phyloP scores from a whole-genome alignment of 1,139 yeast species.

The Debaryomyces robertsiae region DNA sequence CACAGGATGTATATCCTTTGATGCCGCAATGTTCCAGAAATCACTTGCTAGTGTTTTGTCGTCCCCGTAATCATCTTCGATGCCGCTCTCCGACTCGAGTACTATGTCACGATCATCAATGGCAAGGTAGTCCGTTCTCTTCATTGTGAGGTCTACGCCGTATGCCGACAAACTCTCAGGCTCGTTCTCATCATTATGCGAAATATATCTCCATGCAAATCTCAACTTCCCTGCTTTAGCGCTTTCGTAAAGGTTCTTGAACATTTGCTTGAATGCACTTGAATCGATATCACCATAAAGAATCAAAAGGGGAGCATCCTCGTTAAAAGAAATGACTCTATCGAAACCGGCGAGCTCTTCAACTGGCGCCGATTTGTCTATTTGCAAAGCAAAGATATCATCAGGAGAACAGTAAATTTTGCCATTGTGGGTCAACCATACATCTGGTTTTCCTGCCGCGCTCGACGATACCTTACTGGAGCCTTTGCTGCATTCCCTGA shows the following conservation, averaged over 20 bases:
- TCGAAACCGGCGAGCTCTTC: constrained; percentile 49
- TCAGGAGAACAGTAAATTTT: constrained; percentile 63
- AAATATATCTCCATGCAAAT: constrained; percentile 74
- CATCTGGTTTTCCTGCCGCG: constrained; percentile 29
- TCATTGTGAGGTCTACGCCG: constrained; percentile 64
- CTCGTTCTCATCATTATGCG: constrained; percentile 21
- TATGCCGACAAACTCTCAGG: constrained; percentile 58
- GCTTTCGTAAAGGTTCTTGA: constrained; percentile 58
- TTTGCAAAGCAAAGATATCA: constrained; percentile 69
- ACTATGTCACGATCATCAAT: constrained; percentile 56
- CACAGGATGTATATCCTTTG: constrained; percentile 27
- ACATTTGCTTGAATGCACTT: constrained; percentile 54
- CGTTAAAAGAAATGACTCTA: constrained; percentile 54
- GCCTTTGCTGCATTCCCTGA: constrained; percentile 32
- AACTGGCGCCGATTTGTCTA: constrained; percentile 28
- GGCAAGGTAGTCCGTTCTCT: constrained; percentile 63
- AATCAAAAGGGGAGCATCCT: constrained; percentile 41
- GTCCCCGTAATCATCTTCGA: background rate
- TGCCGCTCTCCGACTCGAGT: constrained; percentile 11
- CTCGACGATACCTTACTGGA: constrained; percentile 25
- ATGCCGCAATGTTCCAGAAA: constrained; percentile 13
- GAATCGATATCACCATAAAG: constrained; percentile 58
- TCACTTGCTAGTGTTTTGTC: constrained; percentile 13
- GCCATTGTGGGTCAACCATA: constrained; percentile 59
- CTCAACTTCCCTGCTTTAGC: constrained; percentile 68